A percentile compares a stretch with the other conserved stretches of the same genome.
Conservation (phyloP, 192 early-diverging fungal species). For the Rhizophagus clarus region DNA sequence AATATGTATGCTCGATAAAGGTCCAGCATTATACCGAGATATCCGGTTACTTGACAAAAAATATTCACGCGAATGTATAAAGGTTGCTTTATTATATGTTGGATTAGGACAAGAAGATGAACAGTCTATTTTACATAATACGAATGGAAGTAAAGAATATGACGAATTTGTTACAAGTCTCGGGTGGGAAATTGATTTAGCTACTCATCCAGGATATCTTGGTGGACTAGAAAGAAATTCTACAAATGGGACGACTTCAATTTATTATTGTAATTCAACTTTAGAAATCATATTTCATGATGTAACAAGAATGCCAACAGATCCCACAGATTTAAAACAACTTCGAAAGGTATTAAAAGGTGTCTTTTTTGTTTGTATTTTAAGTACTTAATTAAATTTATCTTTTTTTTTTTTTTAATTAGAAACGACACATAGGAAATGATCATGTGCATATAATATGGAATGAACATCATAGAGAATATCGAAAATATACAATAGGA, state of each 20-base stretch:
- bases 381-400: background rate
- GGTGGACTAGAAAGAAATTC: constrained; percentile 85
- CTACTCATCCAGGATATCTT: constrained; percentile 79
- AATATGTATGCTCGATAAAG: constrained; percentile 71
- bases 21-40: constrained; percentile 67
- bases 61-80: constrained; percentile 82
- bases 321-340: constrained; percentile 78
- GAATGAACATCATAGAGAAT: constrained; percentile 92
- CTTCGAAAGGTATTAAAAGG: constrained; percentile 77
- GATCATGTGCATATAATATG: constrained; percentile 98
- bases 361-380: background rate
- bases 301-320: constrained; percentile 83
- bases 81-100: constrained; percentile 92
- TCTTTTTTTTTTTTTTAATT: background rate
- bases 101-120: constrained; percentile 91
- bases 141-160: constrained; percentile 70
- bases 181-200: constrained; percentile 92
- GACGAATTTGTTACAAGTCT: constrained; percentile 84
- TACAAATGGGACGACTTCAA: constrained; percentile 73
- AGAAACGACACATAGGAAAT: constrained; percentile 99
- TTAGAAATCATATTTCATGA: constrained; percentile 95
- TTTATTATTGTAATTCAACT: constrained; percentile 84
- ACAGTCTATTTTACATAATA: constrained; percentile 79
- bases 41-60: constrained; percentile 82
- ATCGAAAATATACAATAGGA: constrained; percentile 86